Conservation (phyloP, 1,284 basidiomycete species). For the Fomitopsis schrenkii region DNA sequence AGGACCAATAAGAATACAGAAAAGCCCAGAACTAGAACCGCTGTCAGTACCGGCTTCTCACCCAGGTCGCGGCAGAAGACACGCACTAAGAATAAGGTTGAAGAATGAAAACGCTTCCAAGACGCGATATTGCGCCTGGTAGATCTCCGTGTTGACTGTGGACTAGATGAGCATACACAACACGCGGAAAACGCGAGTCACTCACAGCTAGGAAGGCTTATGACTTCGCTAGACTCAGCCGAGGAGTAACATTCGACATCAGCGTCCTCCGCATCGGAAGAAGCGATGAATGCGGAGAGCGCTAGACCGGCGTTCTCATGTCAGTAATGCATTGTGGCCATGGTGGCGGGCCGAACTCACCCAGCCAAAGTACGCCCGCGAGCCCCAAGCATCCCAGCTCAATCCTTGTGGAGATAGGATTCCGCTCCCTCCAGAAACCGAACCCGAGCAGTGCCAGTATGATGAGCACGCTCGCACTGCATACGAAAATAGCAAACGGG, state of each 20-base stretch:
- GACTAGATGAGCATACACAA: neutral
- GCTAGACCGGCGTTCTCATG: constrained; percentile 38
- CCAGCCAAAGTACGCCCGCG: constrained; percentile 73
- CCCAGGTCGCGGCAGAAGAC: neutral
- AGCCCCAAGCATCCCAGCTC: constrained; percentile 69
- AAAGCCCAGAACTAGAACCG: constrained; percentile 53
- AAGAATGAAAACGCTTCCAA: constrained; percentile 74
- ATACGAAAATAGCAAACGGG: constrained; percentile 78
- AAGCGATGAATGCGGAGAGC: constrained; percentile 65
- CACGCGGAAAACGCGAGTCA: constrained; percentile 12
- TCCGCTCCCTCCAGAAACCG: constrained; percentile 57
- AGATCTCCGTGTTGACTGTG: constrained; percentile 62
- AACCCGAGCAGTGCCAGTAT: constrained; percentile 63
- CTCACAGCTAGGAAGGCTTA: constrained; percentile 60
- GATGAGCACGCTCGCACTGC: constrained; percentile 60
- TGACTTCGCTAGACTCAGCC: constrained; percentile 41
- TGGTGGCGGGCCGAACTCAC: constrained; percentile 36
- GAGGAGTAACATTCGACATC: constrained; percentile 78
- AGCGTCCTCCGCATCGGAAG: constrained; percentile 69
- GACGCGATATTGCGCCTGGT: constrained; percentile 79
- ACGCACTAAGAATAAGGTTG: constrained; percentile 66
- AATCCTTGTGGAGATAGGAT: constrained; percentile 74
- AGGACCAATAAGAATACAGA: constrained; percentile 57
- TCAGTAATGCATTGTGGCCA: constrained; percentile 6
- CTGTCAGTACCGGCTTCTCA: constrained; percentile 13